These are phyloP conservation scores for Suillus paluster DNA, from an alignment of 768 basidiomycete species.

Conservation along the genomic window DNA sequence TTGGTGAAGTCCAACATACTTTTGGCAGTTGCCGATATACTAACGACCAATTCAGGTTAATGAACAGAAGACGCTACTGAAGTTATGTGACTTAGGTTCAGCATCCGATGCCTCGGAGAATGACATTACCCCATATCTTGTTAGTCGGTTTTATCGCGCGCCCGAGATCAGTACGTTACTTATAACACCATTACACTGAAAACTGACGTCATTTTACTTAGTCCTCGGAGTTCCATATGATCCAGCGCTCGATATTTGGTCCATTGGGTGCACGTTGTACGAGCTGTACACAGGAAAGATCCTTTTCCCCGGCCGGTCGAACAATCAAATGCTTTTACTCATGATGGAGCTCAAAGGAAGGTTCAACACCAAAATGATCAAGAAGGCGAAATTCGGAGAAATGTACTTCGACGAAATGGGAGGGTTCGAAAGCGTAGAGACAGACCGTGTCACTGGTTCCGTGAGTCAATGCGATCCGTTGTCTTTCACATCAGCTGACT, in stretches of 20 bases:
- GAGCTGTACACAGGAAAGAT: constrained; percentile 97
- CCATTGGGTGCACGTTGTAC: constrained; percentile 96
- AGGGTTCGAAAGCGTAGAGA: constrained; percentile 83
- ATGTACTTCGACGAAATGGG: constrained; percentile 94
- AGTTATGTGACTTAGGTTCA: constrained; percentile 96
- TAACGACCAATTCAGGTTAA: constrained; percentile 67
- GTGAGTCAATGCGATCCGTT: constrained; percentile 52
- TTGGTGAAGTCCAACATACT: constrained; percentile 57
- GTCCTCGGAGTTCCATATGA: constrained; percentile 97
- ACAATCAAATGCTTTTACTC: constrained; percentile 95
- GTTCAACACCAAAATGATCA: constrained; percentile 92
- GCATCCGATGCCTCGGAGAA: constrained; percentile 94
- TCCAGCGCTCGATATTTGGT: constrained; percentile 93
- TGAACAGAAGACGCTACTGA: constrained; percentile 90
- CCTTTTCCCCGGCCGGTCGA: constrained; percentile 93
- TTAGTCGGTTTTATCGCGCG: constrained; percentile 96
- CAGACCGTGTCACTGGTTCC: constrained; percentile 79
- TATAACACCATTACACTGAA: constrained; percentile 3
- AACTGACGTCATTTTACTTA: constrained; percentile 38
- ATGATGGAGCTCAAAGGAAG: constrained; percentile 99
- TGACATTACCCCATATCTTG: constrained; percentile 97
- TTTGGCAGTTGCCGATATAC: constrained; percentile 20
- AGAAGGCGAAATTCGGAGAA: constrained; percentile 91
- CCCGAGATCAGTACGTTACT: constrained; percentile 90
- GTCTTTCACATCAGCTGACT: constrained; percentile 23